These are phyloP conservation scores for Aegle marmelos DNA, from an alignment of 345 rosid genomes.

Conservation along the genomic window DNA sequence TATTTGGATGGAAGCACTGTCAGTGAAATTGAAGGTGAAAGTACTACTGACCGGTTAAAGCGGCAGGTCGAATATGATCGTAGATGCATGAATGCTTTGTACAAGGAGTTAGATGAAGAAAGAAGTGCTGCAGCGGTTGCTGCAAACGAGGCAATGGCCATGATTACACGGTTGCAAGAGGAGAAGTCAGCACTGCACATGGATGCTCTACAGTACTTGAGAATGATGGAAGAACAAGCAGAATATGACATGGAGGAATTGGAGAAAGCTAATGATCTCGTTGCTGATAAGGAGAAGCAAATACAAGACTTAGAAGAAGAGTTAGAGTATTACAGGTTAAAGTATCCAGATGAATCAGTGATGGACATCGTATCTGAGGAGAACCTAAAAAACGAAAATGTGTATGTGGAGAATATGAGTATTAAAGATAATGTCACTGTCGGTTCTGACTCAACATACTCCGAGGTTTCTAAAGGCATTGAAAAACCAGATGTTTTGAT, in stretches of 20 bases:
- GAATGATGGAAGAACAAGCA: slow-evolving; percentile 94
- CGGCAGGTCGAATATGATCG: slow-evolving; percentile 54
- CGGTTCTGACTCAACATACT: not conserved
- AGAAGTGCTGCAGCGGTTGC: slow-evolving; percentile 66
- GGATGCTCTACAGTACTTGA: slow-evolving; percentile 79
- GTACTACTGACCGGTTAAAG: slow-evolving; percentile 41
- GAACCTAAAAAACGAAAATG: slow-evolving; percentile 18
- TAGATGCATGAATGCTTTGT: slow-evolving; percentile 39
- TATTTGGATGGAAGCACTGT: slow-evolving; percentile 50
- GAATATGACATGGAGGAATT: slow-evolving; percentile 69
- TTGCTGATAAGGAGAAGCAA: slow-evolving; percentile 67
- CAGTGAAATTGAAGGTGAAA: slow-evolving; percentile 64
- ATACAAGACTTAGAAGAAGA: slow-evolving; percentile 74
- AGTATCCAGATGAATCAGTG: slow-evolving; percentile 35
- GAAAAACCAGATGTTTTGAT: slow-evolving; percentile 17
- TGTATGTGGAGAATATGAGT: slow-evolving; percentile 13
- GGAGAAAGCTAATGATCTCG: slow-evolving; percentile 59
- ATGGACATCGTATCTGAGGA: slow-evolving; percentile 24
- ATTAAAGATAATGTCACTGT: slow-evolving; percentile 18
- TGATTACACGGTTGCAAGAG: slow-evolving; percentile 81
- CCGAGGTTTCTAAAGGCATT: slow-evolving; percentile 20
- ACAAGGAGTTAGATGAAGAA: slow-evolving; percentile 70
- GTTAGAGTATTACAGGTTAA: slow-evolving; percentile 47
- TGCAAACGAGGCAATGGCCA: slow-evolving; percentile 78
- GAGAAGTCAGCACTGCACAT: slow-evolving; percentile 78